A percentile compares a stretch with the other conserved stretches of the same genome.
Conservation (phyloP, 2,329 filamentous ascomycete species). For the Xylaria sp. region DNA sequence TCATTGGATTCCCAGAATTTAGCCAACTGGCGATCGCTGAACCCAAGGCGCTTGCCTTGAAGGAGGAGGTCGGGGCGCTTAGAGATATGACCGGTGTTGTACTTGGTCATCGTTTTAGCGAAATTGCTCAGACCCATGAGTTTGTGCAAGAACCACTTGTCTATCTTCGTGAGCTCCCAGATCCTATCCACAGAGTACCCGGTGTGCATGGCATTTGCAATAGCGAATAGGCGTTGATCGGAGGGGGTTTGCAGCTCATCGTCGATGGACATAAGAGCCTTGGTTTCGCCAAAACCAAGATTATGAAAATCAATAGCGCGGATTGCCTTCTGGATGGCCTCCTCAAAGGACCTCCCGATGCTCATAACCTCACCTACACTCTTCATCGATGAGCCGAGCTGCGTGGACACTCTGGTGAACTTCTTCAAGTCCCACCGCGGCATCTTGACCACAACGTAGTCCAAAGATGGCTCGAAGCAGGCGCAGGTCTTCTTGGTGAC, state of each 20-base stretch:
- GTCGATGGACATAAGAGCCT: constrained; percentile 92
- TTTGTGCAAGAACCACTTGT: constrained; percentile 96
- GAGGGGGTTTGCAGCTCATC: constrained; percentile 96
- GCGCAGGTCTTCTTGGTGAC: constrained; percentile 95
- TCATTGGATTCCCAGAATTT: constrained; percentile 96
- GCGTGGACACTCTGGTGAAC: constrained; percentile 93
- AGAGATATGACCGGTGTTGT: constrained; percentile 65
- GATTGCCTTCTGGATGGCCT: constrained; percentile 98
- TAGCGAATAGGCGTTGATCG: constrained; percentile 94
- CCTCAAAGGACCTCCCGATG: constrained; percentile 94
- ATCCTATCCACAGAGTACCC: constrained; percentile 96
- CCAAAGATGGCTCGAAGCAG: constrained; percentile 96
- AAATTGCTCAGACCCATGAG: constrained; percentile 92
- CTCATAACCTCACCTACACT: constrained; percentile 99
- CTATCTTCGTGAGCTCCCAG: constrained; percentile 97
- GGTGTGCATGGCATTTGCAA: constrained; percentile 94
- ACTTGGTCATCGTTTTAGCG: constrained; percentile 73
- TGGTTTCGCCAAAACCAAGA: constrained; percentile 89
- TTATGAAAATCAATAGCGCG: constrained; percentile 94
- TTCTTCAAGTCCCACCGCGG: constrained; percentile 99
- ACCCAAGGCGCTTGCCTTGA: constrained; percentile 90
- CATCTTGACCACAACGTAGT: constrained; percentile 99
- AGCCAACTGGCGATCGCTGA: constrained; percentile 90
- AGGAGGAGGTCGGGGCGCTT: constrained; percentile 68
- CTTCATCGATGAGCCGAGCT: constrained; percentile 98